Percentiles rank a stretch among this genome's conserved stretches.
Conservation (phyloP, 2,329 filamentous ascomycete species). For the Taxawa tesnikishii region DNA sequence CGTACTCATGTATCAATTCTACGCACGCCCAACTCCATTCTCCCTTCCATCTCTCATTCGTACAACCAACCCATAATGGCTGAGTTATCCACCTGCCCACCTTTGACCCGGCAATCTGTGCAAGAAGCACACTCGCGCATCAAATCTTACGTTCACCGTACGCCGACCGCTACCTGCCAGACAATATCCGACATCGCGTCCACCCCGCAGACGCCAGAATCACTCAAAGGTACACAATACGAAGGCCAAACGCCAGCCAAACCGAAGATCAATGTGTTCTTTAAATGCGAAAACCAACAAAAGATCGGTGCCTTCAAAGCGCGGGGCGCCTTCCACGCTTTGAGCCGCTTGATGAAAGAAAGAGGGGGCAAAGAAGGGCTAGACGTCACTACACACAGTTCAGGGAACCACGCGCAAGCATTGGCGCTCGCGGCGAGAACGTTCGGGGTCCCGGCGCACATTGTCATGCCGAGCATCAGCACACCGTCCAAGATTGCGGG, state of each 20-base stretch:
- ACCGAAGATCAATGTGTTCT: slow-evolving; percentile 64
- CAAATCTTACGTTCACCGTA: slow-evolving; percentile 63
- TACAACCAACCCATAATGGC: slow-evolving; percentile 31
- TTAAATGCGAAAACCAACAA: slow-evolving; percentile 95
- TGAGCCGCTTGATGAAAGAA: slow-evolving; percentile 56
- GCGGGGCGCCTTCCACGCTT: slow-evolving; percentile 77
- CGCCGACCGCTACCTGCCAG: slow-evolving; percentile 68
- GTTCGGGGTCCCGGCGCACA: slow-evolving; percentile 64
- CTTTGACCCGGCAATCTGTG: slow-evolving; percentile 63
- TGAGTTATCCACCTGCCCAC: slow-evolving; percentile 35
- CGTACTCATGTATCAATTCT: too few relatives aligned
- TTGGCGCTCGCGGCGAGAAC: slow-evolving; percentile 72
- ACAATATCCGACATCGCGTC: slow-evolving; percentile 68
- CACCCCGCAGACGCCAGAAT: slow-evolving; percentile 45
- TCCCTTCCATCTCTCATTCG: too few relatives aligned
- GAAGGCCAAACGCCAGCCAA: slow-evolving; percentile 41
- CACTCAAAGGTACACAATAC: slow-evolving; percentile 45
- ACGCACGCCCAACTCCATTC: too few relatives aligned
- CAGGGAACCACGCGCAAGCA: slow-evolving; percentile 89
- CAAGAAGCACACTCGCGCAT: slow-evolving; percentile 61
- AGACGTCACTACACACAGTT: slow-evolving; percentile 88
- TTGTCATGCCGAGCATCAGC: slow-evolving; percentile 85
- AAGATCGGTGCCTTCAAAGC: slow-evolving; percentile 87
- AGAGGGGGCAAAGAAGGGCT: slow-evolving; percentile 48
- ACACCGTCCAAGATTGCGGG: slow-evolving; percentile 79